Base-by-base conservation (phyloP, 2,329 filamentous ascomycete genomes). In the Pyrenochaeta sp. region DNA sequence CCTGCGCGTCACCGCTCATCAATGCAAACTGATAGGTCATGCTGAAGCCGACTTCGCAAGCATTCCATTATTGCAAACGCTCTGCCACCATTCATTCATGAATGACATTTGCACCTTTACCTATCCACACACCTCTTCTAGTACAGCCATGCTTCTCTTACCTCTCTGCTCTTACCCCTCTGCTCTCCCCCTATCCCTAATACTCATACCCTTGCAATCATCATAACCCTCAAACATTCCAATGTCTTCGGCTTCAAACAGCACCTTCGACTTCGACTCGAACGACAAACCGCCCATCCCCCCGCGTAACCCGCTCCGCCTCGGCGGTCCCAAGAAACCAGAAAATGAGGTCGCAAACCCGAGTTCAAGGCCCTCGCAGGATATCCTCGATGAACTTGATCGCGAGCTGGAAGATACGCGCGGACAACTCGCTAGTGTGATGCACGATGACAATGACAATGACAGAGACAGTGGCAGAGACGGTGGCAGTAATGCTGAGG, bases 41-140 rank as follows among this genome's bases (percentile, higher is more conserved):
- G 24, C 14, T 18, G 22, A 28, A 13, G 20, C 24, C 14, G 6
- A 23, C 11, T 24, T 22, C 26, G 20, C 46, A 28, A 9, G 15
- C 8, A 36, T 31, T 22, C n/a, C 38, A 39, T 37, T 14, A 14
- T 40, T 14, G 27, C 42, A 39, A 42, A 46, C 46, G 13, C 9
- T 17, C 24, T 11, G 6, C 6, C 26, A 14, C 17, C 4, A 7
- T 7, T 28, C 1, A 19, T n/a, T 15, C 5, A 19, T 17, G n/a
- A 31, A 19, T 11, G 15, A 9, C 14, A 31, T 18, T 15, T 10
- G 24, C 27, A 27, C 49, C 44, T 1, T 22, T 50, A 20, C 46
- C 52, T 24, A 1, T 21, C 11, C 46, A 41, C 13, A 51, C 37
- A 22, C 43, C 27, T 22, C 23, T 44, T 11, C 40, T 41, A 22